Evolutionary conservation across 306 rosid genomes (phyloP).

Genomic region (Cucumis hystrix): DNA sequence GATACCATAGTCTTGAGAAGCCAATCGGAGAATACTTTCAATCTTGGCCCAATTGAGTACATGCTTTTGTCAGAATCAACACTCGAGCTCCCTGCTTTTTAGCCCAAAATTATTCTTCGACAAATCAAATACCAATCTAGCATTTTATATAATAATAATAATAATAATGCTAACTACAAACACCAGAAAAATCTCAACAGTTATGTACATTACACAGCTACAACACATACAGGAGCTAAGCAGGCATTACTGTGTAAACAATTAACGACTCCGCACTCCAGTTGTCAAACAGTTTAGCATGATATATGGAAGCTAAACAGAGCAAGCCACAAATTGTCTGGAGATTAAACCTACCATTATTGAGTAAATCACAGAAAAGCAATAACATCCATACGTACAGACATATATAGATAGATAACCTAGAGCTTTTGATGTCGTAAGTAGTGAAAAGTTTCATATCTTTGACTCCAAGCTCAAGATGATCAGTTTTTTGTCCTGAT

Average conservation of each 20-base stretch:
- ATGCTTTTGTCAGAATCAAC: conserved; percentile 29
- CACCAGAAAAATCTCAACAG: not conserved
- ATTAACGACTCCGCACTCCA: not conserved
- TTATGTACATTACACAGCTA: not conserved
- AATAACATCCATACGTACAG: not conserved
- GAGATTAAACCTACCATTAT: not conserved
- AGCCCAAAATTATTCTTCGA: conserved; percentile 8
- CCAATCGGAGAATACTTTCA: conserved; percentile 95
- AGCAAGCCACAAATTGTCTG: not conserved
- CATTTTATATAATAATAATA: not conserved
- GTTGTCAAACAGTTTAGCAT: not conserved
- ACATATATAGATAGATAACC: not conserved
- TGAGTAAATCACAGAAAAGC: not conserved
- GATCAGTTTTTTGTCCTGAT: not conserved
- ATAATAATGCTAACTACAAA: not conserved
- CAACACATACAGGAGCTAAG: not conserved
- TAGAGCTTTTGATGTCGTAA: not conserved
- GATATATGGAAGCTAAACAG: not conserved
- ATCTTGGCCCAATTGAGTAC: conserved; percentile 77
- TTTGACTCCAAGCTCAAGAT: not conserved
- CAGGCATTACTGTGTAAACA: not conserved
- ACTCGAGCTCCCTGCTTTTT: conserved; percentile 33
- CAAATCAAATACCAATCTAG: not conserved
- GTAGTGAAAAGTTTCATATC: not conserved
- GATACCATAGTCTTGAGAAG: conserved; percentile 86